Conservation (phyloP, 192 early-diverging fungal species). For the Backusella mclennaniae region DNA sequence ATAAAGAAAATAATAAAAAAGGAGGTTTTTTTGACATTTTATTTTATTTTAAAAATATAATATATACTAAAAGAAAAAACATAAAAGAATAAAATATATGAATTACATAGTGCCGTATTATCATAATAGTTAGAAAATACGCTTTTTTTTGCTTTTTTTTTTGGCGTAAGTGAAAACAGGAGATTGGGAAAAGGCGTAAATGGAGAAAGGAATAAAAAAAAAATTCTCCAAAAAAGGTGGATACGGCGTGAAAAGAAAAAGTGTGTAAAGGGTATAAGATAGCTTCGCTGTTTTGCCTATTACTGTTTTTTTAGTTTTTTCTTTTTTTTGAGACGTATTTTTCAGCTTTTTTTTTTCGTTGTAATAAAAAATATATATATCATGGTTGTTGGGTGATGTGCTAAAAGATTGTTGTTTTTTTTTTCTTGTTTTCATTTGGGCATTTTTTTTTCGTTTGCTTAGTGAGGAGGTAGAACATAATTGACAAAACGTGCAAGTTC, state of each 20-base stretch:
- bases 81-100: not conserved
- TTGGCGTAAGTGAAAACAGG: not conserved
- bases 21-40: not conserved
- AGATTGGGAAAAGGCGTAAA: too few relatives aligned
- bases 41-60: not conserved
- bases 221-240: too few relatives aligned
- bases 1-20: not conserved
- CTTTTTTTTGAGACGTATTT: not conserved
- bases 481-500: constrained; percentile 32
- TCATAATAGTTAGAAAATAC: not conserved
- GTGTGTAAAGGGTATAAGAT: too few relatives aligned
- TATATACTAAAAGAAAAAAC: not conserved
- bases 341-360: not conserved
- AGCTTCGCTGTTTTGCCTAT: not conserved
- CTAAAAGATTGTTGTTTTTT: not conserved
- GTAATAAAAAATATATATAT: not conserved
- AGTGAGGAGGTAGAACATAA: constrained; percentile 28
- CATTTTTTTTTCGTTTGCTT: constrained; percentile 6
- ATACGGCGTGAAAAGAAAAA: too few relatives aligned
- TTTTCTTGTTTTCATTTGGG: constrained; percentile 1
- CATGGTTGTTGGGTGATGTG: not conserved
- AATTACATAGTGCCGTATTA: not conserved
- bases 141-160: not conserved
- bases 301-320: not conserved
- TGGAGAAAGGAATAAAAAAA: too few relatives aligned